Evolutionary conservation across 2,329 filamentous ascomycete species (phyloP).

Genomic region (Emericellopsis cladophorae): DNA sequence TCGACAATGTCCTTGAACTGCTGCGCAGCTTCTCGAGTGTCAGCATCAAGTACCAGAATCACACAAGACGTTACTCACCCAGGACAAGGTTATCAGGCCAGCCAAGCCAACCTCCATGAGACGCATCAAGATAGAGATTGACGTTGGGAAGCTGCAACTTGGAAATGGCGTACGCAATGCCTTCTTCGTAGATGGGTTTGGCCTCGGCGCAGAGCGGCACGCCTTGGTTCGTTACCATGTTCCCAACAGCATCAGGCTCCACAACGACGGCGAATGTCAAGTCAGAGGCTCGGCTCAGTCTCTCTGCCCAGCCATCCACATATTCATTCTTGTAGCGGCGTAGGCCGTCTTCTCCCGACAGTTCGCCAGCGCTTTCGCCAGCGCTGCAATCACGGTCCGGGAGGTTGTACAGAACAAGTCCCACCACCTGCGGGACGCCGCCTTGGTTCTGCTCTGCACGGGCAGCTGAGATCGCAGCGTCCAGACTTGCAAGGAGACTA

Average conservation of each 20-base stretch:
- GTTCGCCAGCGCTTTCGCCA: conserved; percentile 24
- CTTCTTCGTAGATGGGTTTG: conserved; percentile 20
- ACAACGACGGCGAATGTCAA: conserved; percentile 25
- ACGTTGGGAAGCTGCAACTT: conserved; percentile 23
- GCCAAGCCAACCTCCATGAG: conserved; percentile 29
- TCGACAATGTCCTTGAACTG: conserved; percentile 21
- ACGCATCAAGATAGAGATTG: conserved; percentile 26
- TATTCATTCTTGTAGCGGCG: conserved; percentile 23
- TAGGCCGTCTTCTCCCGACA: conserved; percentile 18
- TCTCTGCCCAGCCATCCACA: conserved; percentile 19
- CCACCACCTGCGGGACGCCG: conserved; percentile 21
- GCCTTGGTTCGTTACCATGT: conserved; percentile 23
- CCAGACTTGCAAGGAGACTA: conserved; percentile 18
- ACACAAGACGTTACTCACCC: conserved; percentile 7
- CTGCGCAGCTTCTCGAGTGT: conserved; percentile 15
- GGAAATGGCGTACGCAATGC: conserved; percentile 26
- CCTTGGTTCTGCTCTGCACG: conserved; percentile 16
- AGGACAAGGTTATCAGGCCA: conserved; percentile 24
- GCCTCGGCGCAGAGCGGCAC: conserved; percentile 20
- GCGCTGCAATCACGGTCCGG: conserved; percentile 27
- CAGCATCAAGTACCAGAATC: background rate
- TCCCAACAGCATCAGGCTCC: conserved; percentile 28
- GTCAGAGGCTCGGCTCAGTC: conserved; percentile 17
- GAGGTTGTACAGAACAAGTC: conserved; percentile 27
- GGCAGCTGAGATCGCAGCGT: conserved; percentile 20